Conservation (phyloP, 1,139 yeast species). For the Magnusiomyces sp. region DNA sequence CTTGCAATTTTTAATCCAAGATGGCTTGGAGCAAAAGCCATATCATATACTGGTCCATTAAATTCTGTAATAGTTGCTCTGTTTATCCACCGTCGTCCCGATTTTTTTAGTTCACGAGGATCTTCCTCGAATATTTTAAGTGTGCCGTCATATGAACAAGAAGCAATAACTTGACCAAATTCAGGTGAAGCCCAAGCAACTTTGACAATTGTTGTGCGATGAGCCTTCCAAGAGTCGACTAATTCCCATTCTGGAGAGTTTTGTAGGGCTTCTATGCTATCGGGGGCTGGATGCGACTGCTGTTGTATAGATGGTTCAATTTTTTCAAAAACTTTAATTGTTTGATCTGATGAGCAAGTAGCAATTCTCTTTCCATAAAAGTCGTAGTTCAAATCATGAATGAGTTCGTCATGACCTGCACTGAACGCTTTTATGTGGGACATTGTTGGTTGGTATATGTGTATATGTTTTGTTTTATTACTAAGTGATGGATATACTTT, state of each 20-base stretch:
- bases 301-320: conserved; percentile 27
- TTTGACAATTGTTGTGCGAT: conserved; percentile 76
- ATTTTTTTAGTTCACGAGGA: conserved; percentile 62
- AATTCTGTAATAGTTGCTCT: conserved; percentile 74
- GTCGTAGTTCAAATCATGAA: conserved; percentile 78
- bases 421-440: conserved; percentile 51
- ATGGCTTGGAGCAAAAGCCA: conserved; percentile 82
- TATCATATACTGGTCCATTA: conserved; percentile 82
- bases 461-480: too few species aligned
- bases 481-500: too few species aligned
- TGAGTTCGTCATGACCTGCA: conserved; percentile 85
- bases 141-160: conserved; percentile 84
- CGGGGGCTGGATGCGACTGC: background rate
- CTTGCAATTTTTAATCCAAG: conserved; percentile 77
- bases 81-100: conserved; percentile 75
- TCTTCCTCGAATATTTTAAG: conserved; percentile 89
- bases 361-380: conserved; percentile 87
- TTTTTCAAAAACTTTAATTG: conserved; percentile 74
- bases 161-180: conserved; percentile 76
- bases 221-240: conserved; percentile 90
- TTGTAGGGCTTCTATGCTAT: background rate
- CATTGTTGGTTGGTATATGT: conserved; percentile 6
- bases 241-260: conserved; percentile 53
- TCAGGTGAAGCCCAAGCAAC: conserved; percentile 94
- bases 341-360: conserved; percentile 89